Evolutionary conservation across 2,329 filamentous ascomycete species (phyloP).

Genomic region (Neocucurbitaria cava): DNA sequence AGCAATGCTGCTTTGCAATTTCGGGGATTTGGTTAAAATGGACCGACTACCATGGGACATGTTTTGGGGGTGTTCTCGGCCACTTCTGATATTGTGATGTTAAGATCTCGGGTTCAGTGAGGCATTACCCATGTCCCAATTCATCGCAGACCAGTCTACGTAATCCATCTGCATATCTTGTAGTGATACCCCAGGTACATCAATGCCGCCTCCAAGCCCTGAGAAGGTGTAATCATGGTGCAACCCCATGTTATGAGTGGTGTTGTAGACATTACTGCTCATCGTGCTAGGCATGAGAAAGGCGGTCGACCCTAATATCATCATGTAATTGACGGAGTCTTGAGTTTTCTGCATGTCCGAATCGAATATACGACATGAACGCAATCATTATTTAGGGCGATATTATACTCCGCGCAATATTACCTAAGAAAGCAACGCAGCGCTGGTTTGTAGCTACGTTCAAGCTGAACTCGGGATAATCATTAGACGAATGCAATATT

Average conservation of each 20-base stretch:
- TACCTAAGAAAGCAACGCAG: too few relatives aligned
- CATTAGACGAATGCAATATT: too few relatives aligned
- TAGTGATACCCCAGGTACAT: background rate
- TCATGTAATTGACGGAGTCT: background rate
- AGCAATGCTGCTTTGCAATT: background rate
- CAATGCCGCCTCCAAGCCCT: background rate
- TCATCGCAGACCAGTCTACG: conserved; percentile 9
- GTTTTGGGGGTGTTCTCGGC: background rate
- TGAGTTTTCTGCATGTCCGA: background rate
- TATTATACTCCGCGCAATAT: too few relatives aligned
- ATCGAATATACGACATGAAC: background rate
- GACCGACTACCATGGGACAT: background rate
- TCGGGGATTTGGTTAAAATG: background rate
- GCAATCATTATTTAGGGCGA: too few relatives aligned
- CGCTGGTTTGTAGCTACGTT: too few relatives aligned
- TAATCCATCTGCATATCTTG: conserved; percentile 2
- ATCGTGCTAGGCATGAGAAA: background rate
- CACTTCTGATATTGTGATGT: background rate
- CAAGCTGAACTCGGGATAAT: too few relatives aligned
- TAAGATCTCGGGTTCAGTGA: background rate
- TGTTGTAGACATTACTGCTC: background rate
- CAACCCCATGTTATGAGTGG: background rate
- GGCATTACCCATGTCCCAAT: conserved; percentile 8
- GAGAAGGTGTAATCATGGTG: background rate
- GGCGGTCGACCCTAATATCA: background rate